Base-by-base conservation (phyloP, 441 rosid species). In the Bocquillonia castaneifolia region DNA sequence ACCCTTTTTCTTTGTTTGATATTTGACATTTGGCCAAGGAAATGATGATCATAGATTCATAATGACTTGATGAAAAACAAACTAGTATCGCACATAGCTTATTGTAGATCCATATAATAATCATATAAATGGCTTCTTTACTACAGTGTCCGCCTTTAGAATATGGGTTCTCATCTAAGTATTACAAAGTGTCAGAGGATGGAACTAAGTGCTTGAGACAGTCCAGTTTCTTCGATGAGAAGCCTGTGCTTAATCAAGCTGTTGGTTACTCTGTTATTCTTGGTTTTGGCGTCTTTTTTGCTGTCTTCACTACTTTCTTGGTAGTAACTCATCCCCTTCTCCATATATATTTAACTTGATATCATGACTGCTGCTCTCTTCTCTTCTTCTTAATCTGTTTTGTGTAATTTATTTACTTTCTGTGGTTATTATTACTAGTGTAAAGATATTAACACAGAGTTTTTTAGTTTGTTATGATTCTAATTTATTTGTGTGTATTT, bases 281-380 rank as follows among this genome's bases (percentile, higher is more conserved):
- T 65, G 96, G 92, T n/a, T 92, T 92, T 32, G 98, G 98, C 29
- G 92, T 90, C 65, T 92, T 92, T 81, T 92, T 92, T 64, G 98
- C 97, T 40, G 34, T 88, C 74, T 90, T 92, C 82, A 90, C 97
- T 56, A 87, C 98, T 72, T 82, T 89, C 77, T 80, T 93, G 86
- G 96, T 93, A 77, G 23, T 3, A 34, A 5, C 0, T 0, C 37
- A 10, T 40, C 8, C 40, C 17, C 25, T n/a, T n/a, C n/a, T n/a
- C n/a, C n/a, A n/a, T n/a, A n/a, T n/a, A n/a, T n/a, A n/a, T n/a
- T n/a, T n/a, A n/a, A n/a, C n/a, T n/a, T n/a, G n/a, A n/a, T n/a
- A n/a, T n/a, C n/a, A n/a, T n/a, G n/a, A n/a, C n/a, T n/a, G n/a
- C 71, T 28, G 10, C 0, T 15, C 39, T 14, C 31, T 52, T 25